These are phyloP conservation scores for Anthoceros angustus DNA, from an alignment of 225 moss, liverwort and hornwort species.

Conservation along the genomic window DNA sequence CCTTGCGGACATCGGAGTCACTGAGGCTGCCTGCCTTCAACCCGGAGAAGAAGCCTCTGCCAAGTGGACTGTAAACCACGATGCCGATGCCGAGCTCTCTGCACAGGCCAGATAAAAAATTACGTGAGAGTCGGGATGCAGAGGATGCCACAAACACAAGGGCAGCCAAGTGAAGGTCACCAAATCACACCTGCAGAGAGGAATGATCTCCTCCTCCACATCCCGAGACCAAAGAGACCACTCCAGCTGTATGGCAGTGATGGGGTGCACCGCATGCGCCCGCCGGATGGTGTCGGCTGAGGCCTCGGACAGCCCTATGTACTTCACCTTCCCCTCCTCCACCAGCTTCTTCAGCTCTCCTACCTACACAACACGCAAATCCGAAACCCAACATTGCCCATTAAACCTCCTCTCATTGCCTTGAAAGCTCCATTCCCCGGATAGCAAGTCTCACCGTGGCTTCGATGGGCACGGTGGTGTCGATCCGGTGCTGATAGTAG, in stretches of 20 bases:
- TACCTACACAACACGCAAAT: slow-evolving; percentile 15
- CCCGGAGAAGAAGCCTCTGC: not conserved
- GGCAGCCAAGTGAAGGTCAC: not conserved
- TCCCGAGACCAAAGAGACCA: slow-evolving; percentile 25
- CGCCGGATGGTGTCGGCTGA: slow-evolving; percentile 13
- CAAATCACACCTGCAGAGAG: slow-evolving; percentile 21
- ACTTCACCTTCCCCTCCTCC: slow-evolving; percentile 52
- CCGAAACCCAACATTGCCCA: not conserved
- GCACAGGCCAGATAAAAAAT: not conserved
- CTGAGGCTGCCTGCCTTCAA: not conserved
- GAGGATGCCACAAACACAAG: not conserved
- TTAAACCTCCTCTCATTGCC: not conserved
- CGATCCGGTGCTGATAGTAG: slow-evolving; percentile 39
- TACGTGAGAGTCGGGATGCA: not conserved
- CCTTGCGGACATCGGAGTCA: not conserved
- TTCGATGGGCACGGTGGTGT: slow-evolving; percentile 35
- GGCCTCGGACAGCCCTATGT: slow-evolving; percentile 27
- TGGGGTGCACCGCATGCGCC: slow-evolving; percentile 19
- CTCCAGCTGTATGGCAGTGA: slow-evolving; percentile 22
- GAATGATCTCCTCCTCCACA: slow-evolving; percentile 25
- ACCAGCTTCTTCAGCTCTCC: slow-evolving; percentile 47
- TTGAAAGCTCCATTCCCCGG: not conserved
- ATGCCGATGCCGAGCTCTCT: not conserved
- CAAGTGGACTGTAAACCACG: not conserved
- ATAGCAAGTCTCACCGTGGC: slow-evolving; percentile 20